Percentiles rank a stretch among this genome's conserved stretches.
Conservation (phyloP, 331 rosid species). For the Telfairia occidentalis region DNA sequence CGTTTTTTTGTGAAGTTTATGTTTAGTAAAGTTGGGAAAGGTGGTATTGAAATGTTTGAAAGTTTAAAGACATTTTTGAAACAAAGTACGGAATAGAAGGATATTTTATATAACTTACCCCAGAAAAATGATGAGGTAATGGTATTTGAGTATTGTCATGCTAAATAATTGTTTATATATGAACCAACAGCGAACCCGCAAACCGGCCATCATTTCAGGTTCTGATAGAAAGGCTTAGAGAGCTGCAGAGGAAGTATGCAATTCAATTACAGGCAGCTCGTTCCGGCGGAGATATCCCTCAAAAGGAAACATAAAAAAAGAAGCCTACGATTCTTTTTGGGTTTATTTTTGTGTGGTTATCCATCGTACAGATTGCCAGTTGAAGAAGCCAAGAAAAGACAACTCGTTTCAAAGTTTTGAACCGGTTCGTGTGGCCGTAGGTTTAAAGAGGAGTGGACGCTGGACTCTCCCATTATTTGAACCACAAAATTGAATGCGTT, state of each 20-base stretch:
- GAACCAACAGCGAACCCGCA: conserved; percentile 65
- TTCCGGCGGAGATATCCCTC: conserved; percentile 30
- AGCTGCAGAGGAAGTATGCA: conserved; percentile 49
- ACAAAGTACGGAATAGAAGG: no score
- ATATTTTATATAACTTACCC: no score
- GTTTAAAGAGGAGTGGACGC: no score
- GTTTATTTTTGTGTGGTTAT: not conserved
- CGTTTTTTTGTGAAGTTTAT: no score
- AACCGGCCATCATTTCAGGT: conserved; percentile 74
- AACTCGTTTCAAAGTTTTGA: not conserved
- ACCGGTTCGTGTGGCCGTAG: not conserved
- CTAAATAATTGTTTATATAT: no score
- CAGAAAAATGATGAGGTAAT: no score
- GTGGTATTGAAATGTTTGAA: no score
- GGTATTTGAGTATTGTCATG: no score
- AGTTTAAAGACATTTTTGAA: no score
- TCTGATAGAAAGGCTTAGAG: conserved; percentile 62
- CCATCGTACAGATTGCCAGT: not conserved
- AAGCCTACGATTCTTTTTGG: not conserved
- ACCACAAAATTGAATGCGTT: not conserved
- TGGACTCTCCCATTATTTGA: not conserved
- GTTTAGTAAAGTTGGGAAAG: no score
- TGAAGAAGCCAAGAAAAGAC: not conserved
- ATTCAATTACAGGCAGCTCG: conserved; percentile 78
- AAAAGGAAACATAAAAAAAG: conserved; percentile 54